Conservation (phyloP, 2,329 filamentous ascomycete genomes). For the Cordyceps fumosorosea region DNA sequence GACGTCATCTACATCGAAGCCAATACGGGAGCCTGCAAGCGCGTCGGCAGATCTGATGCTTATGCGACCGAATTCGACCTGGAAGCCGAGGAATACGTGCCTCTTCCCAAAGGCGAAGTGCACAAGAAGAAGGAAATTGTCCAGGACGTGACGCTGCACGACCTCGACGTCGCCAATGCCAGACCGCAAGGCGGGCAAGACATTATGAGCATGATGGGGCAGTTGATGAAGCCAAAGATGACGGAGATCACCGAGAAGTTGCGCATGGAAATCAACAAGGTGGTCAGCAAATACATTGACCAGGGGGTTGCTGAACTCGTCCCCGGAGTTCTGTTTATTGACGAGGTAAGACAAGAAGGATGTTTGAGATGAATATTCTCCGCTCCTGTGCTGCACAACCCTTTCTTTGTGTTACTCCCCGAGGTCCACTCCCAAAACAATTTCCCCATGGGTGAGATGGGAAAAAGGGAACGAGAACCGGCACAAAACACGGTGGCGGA, state of each 20-base stretch:
- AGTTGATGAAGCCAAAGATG: slow-evolving; percentile 99
- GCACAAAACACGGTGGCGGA: not conserved
- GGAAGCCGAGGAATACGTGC: slow-evolving; percentile 97
- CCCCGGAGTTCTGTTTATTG: slow-evolving; percentile 97
- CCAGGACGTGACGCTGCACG: slow-evolving; percentile 94
- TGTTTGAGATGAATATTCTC: slow-evolving; percentile 1
- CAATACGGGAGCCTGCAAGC: slow-evolving; percentile 96
- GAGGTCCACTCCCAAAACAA: not conserved
- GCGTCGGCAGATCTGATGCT: slow-evolving; percentile 90
- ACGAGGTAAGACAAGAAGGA: slow-evolving; percentile 62
- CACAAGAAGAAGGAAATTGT: slow-evolving; percentile 99
- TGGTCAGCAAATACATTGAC: slow-evolving; percentile 98
- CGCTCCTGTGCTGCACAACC: not conserved
- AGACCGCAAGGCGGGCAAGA: slow-evolving; percentile 95
- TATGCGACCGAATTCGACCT: slow-evolving; percentile 98
- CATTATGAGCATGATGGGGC: slow-evolving; percentile 99
- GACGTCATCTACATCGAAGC: slow-evolving; percentile 99
- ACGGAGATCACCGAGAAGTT: slow-evolving; percentile 99
- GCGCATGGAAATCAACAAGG: slow-evolving; percentile 94
- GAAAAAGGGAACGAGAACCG: not conserved
- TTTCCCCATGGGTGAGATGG: not conserved
- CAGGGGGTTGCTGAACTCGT: slow-evolving; percentile 96
- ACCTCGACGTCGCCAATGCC: slow-evolving; percentile 92
- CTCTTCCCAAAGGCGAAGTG: slow-evolving; percentile 96
- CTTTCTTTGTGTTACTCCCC: not conserved